Base-by-base conservation (phyloP, 495 filamentous ascomycete species). In the Neurospora tetrasperma region DNA sequence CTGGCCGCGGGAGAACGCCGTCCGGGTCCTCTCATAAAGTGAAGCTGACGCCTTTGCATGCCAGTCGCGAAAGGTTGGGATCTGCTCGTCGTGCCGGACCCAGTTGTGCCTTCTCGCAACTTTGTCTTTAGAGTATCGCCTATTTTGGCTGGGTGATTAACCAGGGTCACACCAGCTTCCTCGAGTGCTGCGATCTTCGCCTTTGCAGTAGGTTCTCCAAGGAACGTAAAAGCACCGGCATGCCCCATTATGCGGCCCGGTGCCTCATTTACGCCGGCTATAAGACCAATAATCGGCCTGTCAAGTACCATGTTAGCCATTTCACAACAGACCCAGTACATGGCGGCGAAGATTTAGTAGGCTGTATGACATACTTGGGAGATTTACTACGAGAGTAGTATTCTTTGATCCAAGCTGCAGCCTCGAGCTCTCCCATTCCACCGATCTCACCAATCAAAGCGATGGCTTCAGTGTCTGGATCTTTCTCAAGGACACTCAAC, bases 371-470 rank as follows among this genome's bases (percentile, higher is more conserved):
- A 79, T 81, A 93, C 91, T 95, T 95, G 0, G 91, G 92, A 42
- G 88, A 88, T 18, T 78, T 38, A 18, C 81, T 83, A 42, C 89
- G 84, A 66, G 84, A 84, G 41, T 81, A 84, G 77, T 95, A 96
- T 16, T 90, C 89, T 66, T 80, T 85, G 69, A 96, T 92, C 89
- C 92, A 93, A 9, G 92, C 89, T 1, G 93, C 94, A 69, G 92
- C 94, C 71, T 93, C 92, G 72, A 94, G 83, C 78, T 97, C 94
- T 5, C 89, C 90, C 2, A 84, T 85, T 0, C 94, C 94, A n/a
- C 94, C 94, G 77, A 97, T 89, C 79, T 97, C 94, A 27, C 94
- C 94, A 73, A 96, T 89, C 3, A 97, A 72, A 27, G 95, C 88
- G 41, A 97, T 95, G 3, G 90, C 94, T 73, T 93, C 86, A 0